Evolutionary conservation across 2,329 filamentous ascomycete species (phyloP).

Genomic region (Talaromyces atroroseus): DNA sequence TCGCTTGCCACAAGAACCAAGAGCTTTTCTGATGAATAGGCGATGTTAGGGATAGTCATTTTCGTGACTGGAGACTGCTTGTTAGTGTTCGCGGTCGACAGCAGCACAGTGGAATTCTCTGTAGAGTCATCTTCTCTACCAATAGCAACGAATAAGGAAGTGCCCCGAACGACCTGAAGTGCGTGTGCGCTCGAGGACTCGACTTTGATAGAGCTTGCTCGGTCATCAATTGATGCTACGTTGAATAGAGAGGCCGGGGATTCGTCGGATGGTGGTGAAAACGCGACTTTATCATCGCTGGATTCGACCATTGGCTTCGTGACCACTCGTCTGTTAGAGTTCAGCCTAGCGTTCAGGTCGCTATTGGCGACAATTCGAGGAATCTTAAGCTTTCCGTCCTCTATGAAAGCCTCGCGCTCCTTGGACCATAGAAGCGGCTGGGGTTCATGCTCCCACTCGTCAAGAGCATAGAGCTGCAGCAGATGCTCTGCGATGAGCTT

Average conservation of each 20-base stretch:
- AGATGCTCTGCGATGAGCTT: background rate
- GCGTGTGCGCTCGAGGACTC: background rate
- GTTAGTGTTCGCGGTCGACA: background rate
- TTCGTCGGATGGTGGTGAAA: background rate
- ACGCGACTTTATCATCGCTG: background rate
- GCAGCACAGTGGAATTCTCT: background rate
- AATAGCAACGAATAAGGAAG: background rate
- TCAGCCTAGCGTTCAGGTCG: background rate
- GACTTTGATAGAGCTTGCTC: background rate
- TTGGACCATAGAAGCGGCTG: constrained; percentile 22
- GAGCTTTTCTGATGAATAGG: background rate
- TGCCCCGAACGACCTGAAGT: background rate
- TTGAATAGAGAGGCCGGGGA: background rate
- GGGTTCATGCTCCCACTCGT: background rate
- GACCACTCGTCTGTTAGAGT: background rate
- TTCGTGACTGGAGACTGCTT: background rate
- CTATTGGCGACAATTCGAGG: constrained; percentile 20
- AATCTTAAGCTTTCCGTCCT: constrained; percentile 21
- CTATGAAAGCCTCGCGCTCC: constrained; percentile 25
- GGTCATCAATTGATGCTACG: background rate
- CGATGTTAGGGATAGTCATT: background rate
- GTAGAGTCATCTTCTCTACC: background rate
- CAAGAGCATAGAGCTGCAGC: background rate
- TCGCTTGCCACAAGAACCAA: background rate
- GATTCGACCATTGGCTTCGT: background rate